Conservation (phyloP, 306 rosid genomes). For the Pueraria montana region DNA sequence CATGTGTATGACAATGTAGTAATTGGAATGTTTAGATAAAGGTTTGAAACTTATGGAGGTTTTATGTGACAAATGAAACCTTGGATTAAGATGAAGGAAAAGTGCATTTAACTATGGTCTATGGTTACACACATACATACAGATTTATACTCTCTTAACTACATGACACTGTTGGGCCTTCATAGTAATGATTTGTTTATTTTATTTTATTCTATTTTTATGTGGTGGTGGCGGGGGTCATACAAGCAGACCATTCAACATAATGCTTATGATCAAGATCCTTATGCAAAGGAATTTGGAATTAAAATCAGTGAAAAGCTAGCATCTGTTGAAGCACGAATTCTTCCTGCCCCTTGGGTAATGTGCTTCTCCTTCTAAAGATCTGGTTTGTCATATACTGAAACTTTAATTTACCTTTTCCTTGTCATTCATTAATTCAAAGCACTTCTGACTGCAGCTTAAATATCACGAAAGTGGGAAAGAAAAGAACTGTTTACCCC, state of each 20-base stretch:
- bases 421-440: constrained; percentile 29
- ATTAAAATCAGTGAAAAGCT: constrained; percentile 86
- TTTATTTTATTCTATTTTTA: constrained; percentile 13
- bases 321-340: constrained; percentile 93
- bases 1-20: not conserved
- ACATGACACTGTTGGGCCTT: constrained; percentile 24
- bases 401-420: constrained; percentile 1
- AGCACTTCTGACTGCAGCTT: constrained; percentile 61
- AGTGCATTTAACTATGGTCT: constrained; percentile 9
- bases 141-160: not conserved
- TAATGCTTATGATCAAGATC: constrained; percentile 81
- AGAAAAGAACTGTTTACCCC: constrained; percentile 95
- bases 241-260: constrained; percentile 76
- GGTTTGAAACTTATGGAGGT: not conserved
- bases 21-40: constrained; percentile 8
- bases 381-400: constrained; percentile 32
- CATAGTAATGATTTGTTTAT: constrained; percentile 1
- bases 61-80: not conserved
- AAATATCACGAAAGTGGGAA: constrained; percentile 92
- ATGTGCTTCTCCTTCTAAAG: constrained; percentile 37
- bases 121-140: not conserved
- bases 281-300: constrained; percentile 94
- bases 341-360: constrained; percentile 99
- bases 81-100: constrained; percentile 5
- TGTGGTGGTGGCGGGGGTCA: not conserved